Conservation (phyloP, 371 early-diverging fungal species). For the Coemansia sp. region DNA sequence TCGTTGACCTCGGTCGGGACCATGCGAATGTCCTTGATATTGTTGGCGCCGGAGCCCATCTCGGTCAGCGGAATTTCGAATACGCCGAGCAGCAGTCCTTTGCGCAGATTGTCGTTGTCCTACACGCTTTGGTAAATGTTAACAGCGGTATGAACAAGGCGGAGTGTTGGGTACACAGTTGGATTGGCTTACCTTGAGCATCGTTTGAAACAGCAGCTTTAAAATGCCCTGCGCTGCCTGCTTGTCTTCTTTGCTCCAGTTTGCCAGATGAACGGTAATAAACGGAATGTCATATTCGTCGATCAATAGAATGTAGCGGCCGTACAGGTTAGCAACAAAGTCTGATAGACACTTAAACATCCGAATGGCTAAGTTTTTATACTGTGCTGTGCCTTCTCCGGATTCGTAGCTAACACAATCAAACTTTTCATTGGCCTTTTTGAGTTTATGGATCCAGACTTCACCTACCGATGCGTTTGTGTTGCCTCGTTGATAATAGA, state of each 20-base stretch:
- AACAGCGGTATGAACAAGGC: not conserved
- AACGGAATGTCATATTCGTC: conserved; percentile 46
- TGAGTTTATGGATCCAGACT: not conserved
- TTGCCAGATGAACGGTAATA: conserved; percentile 18
- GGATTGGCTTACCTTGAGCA: conserved; percentile 22
- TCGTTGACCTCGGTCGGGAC: conserved; percentile 28
- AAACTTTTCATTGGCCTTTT: not conserved
- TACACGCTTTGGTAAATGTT: conserved; percentile 6
- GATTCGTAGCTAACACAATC: not conserved
- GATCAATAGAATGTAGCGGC: conserved; percentile 28
- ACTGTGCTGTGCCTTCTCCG: not conserved
- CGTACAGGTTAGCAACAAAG: conserved; percentile 2
- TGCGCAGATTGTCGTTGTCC: conserved; percentile 21
- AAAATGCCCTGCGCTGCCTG: conserved; percentile 5
- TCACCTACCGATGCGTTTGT: not conserved
- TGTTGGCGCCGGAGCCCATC: conserved; percentile 38
- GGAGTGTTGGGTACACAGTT: too few relatives aligned
- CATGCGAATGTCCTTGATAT: conserved; percentile 32
- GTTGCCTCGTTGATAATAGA: not conserved
- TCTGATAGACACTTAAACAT: conserved; percentile 13
- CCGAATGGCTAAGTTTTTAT: not conserved
- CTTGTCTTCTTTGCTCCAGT: conserved; percentile 14
- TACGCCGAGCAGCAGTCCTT: conserved; percentile 27
- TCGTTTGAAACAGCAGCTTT: conserved; percentile 14
- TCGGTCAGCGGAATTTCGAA: conserved; percentile 28